Base-by-base conservation (phyloP, 805 yeast genomes). In the Aciculoconidium aculeatum region DNA sequence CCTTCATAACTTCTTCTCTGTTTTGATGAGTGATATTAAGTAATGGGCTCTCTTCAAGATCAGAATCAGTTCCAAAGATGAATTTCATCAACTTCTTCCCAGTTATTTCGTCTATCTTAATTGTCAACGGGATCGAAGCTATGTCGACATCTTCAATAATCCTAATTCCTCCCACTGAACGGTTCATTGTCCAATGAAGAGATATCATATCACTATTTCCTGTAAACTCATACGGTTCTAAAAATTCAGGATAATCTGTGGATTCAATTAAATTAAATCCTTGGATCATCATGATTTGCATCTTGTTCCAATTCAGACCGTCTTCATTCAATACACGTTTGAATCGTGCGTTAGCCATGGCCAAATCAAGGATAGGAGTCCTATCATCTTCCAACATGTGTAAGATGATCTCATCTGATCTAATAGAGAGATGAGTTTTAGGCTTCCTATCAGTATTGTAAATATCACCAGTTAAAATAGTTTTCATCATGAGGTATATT, bases 381-480 rank as follows among this genome's bases (percentile, higher is more conserved):
- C 67, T 32, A 31, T 64, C 63, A 39, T 64, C 65, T 30, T 62
- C 59, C 17, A 65, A 40, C 58, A 64, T 51, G 31, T 62, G 67
- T 11, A 63, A 42, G 11, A 59, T 50, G 19, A 65, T 48, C 30
- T 61, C 48, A 34, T 65, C 69, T 0, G 70, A 58, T n/a, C 54
- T 45, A 10, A 64, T 51, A 9, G 43, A 31, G 66, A 66, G 64
- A 25, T 49, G 49, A 9, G 53, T 52, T 20, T 51, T 44, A 3
- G 55, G 47, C 11, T 40, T 31, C 5, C 49, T 36, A 3, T 38
- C 50, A 16, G 40, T 38, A 2, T 32, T 32, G 15, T 45, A 35
- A 4, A 44, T 28, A 20, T 59, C 59, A 1, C 69, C 70, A 11
- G 59, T 47, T 14, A 61, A 47, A 7, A 64, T 45, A 1, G 67